These are phyloP conservation scores for Leishmania gerbilli DNA, from an alignment of 208 protist genomes.

Conservation along the genomic window DNA sequence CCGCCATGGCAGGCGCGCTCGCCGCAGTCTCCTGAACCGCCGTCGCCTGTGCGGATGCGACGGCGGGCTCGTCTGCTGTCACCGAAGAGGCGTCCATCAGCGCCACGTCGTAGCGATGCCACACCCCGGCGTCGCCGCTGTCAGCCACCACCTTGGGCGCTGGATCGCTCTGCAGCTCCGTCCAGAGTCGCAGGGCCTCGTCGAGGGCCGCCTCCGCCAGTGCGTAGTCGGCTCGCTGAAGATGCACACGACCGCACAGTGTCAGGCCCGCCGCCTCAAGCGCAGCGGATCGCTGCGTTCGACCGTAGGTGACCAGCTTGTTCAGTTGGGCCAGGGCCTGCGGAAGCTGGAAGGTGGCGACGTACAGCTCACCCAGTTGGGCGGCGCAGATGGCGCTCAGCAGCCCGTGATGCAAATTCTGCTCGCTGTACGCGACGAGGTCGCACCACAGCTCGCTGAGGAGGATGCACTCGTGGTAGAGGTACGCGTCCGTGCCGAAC, in stretches of 20 bases:
- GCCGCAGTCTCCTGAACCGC: not conserved
- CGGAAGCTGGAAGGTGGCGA: slow-evolving; percentile 77
- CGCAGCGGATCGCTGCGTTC: slow-evolving; percentile 36
- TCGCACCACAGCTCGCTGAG: slow-evolving; percentile 84
- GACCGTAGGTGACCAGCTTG: slow-evolving; percentile 42
- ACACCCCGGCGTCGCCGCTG: not conserved
- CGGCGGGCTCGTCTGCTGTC: not conserved
- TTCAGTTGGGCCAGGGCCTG: slow-evolving; percentile 75
- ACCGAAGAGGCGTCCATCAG: slow-evolving; percentile 25
- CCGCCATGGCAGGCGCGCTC: not conserved
- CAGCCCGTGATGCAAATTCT: slow-evolving; percentile 61
- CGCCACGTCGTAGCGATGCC: not conserved
- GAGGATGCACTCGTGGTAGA: slow-evolving; percentile 86
- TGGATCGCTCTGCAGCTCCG: slow-evolving; percentile 28
- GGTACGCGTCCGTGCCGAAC: slow-evolving; percentile 60
- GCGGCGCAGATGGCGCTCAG: slow-evolving; percentile 61
- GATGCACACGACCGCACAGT: slow-evolving; percentile 73
- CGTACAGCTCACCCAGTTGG: slow-evolving; percentile 86
- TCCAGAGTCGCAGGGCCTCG: slow-evolving; percentile 52
- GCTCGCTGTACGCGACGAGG: slow-evolving; percentile 54
- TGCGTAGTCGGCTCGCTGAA: slow-evolving; percentile 76
- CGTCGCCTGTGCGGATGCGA: not conserved
- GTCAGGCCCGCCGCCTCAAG: slow-evolving; percentile 74
- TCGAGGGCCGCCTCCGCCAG: slow-evolving; percentile 72
- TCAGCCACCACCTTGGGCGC: slow-evolving; percentile 14